Conservation (phyloP, 1,284 basidiomycete species). For the Crucibulum parvulum region DNA sequence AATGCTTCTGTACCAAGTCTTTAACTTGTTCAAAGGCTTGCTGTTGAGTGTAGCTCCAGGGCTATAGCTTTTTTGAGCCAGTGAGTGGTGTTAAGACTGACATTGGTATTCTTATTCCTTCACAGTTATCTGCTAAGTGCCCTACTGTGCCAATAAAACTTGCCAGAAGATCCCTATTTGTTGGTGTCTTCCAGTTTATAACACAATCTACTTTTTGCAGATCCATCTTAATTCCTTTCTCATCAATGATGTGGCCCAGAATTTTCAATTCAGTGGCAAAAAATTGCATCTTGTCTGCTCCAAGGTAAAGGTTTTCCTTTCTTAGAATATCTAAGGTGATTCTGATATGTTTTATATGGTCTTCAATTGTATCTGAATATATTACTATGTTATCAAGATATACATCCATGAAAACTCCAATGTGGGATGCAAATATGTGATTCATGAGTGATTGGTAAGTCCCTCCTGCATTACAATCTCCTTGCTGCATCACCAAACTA, state of each 20-base stretch:
- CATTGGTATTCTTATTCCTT: not conserved
- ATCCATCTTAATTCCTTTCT: not conserved
- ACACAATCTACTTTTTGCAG: not conserved
- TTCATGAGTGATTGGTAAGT: too few species aligned
- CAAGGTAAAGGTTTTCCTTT: slow-evolving; percentile 26
- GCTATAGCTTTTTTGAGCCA: too few species aligned
- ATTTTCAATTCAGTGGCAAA: not conserved
- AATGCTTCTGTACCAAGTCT: slow-evolving; percentile 11
- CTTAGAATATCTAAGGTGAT: slow-evolving; percentile 28
- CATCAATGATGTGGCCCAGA: not conserved
- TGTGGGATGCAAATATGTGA: too few species aligned
- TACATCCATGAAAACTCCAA: too few species aligned
- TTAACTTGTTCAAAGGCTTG: not conserved
- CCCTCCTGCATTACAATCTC: too few species aligned
- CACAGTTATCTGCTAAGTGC: not conserved
- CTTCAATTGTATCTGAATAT: slow-evolving; percentile 29
- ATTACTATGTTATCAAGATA: slow-evolving; percentile 17
- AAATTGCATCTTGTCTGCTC: slow-evolving; percentile 22
- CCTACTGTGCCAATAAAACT: not conserved
- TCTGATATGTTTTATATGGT: slow-evolving; percentile 37
- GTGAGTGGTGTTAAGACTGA: not conserved
- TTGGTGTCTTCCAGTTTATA: not conserved
- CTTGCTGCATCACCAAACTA: too few species aligned
- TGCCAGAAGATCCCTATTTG: not conserved
- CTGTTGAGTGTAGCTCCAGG: not conserved